Conservation (phyloP, 495 filamentous ascomycete species). For the Pseudoneurospora amorphoporcata region DNA sequence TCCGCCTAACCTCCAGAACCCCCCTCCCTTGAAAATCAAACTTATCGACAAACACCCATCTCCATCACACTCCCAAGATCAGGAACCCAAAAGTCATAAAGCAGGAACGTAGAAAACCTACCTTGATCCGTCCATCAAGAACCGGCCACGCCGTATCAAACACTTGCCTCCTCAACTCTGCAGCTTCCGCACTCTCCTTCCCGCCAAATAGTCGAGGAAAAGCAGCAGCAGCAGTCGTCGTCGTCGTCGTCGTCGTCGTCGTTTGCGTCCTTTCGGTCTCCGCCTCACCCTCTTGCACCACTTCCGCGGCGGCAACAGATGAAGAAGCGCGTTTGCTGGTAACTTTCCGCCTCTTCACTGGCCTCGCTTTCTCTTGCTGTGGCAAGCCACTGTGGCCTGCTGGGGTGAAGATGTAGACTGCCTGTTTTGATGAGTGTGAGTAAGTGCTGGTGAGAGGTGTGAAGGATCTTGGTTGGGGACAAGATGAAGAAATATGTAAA, state of each 20-base stretch:
- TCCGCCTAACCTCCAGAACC: background rate
- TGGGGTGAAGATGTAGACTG: constrained; percentile 61
- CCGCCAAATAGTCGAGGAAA: constrained; percentile 59
- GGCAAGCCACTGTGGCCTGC: constrained; percentile 18
- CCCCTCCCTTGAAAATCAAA: background rate
- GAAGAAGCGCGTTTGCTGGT: background rate
- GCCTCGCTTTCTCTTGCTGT: constrained; percentile 29
- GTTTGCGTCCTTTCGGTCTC: background rate
- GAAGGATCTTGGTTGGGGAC: background rate
- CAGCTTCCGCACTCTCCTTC: constrained; percentile 42
- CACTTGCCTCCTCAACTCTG: constrained; percentile 45
- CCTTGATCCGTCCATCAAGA: constrained; percentile 60
- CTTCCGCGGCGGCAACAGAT: background rate
- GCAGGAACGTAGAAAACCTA: constrained; percentile 19
- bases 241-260: background rate
- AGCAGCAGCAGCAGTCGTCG: constrained; percentile 5
- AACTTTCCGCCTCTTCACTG: constrained; percentile 55
- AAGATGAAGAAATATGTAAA: background rate
- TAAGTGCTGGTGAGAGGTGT: background rate
- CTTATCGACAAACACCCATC: background rate
- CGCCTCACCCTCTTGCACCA: background rate
- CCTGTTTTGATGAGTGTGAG: constrained; percentile 29
- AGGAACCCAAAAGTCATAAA: background rate
- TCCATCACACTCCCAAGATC: background rate
- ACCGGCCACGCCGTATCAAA: constrained; percentile 59